Evolutionary conservation across 495 filamentous ascomycete species (phyloP), one percentile per base, ranked within the genome.

Genomic region (Cairneyella variabilis): DNA sequence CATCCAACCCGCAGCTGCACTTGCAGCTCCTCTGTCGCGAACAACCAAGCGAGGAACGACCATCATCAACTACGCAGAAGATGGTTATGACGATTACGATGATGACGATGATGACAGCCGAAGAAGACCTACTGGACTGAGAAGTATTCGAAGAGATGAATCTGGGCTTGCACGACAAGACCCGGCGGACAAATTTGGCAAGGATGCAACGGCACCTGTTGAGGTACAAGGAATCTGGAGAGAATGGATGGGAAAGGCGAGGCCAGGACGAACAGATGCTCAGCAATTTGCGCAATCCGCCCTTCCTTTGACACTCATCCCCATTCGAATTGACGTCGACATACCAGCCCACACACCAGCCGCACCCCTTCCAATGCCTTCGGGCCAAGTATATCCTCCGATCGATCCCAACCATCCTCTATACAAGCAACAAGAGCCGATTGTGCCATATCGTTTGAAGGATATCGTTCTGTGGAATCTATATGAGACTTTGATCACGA

Each of bases 391-490:
- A n/a, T 75, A 74, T 40, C 34, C 34, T 25, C 21, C 40, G 18
- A 78, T 88, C 53, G 83, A 84, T 59, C 75, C 82, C 46, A 74
- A 78, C 14, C 69, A 88, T 51, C 83, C 88, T 4, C 81, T 83
- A n/a, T 96, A 92, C 70, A 82, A 80, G 60, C 71, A 75, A 21
- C 86, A 84, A 25, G 91, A 97, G 36, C 71, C 79, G 42, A 85
- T 90, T 20, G 85, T 91, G 14, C 83, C 87, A 3, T 96, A 86
- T 66, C 78, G 92, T 41, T 76, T 99, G 28, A 90, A 95, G 67
- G 93, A 99, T 59, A 86, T 84, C 22, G 97, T 99, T 64, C 69
- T 97, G 21, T 99, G 93, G 93, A 99, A 99, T 64, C 76, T 99
- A 9, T 91, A 97, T 68, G 93, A 99, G 71, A 88, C 88, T 1